Percentiles rank a stretch among this genome's conserved stretches.
phyloP scores from a whole-genome alignment of 345 rosid genomes.

The Dovyalis caffra region DNA sequence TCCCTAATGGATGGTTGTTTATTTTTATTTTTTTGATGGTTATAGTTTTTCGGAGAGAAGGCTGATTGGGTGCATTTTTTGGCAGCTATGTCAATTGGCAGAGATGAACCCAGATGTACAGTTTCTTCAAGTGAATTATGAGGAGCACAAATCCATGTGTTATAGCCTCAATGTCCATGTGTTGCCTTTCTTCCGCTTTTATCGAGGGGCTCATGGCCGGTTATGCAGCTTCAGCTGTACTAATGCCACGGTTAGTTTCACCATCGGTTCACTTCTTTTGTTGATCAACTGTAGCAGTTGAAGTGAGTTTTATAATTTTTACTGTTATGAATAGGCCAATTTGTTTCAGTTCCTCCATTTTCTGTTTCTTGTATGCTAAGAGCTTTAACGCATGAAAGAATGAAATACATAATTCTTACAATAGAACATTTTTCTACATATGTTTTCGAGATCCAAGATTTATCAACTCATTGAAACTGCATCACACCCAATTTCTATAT shows the following conservation, averaged over 20 bases:
- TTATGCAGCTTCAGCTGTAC: conserved; percentile 96
- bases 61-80: conserved; percentile 8
- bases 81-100: conserved; percentile 80
- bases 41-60: not conserved
- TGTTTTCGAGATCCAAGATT: not conserved
- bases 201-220: conserved; percentile 86
- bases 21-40: not conserved
- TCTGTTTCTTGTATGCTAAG: not conserved
- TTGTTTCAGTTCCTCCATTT: not conserved
- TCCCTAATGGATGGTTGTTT: not conserved
- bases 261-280: not conserved
- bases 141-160: conserved; percentile 95
- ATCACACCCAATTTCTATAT: not conserved
- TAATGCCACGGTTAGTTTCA: conserved; percentile 81
- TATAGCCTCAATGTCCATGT: conserved; percentile 91
- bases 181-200: conserved; percentile 84
- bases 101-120: conserved; percentile 71
- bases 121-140: conserved; percentile 87
- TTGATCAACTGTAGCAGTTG: not conserved
- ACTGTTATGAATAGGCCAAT: not conserved
- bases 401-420: not conserved
- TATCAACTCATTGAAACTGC: not conserved
- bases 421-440: not conserved
- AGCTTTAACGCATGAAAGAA: not conserved
- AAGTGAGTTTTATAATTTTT: not conserved